These are phyloP conservation scores for Triticum monococcum DNA, from an alignment of 176 grass and related monocot genomes.

Conservation along the genomic window DNA sequence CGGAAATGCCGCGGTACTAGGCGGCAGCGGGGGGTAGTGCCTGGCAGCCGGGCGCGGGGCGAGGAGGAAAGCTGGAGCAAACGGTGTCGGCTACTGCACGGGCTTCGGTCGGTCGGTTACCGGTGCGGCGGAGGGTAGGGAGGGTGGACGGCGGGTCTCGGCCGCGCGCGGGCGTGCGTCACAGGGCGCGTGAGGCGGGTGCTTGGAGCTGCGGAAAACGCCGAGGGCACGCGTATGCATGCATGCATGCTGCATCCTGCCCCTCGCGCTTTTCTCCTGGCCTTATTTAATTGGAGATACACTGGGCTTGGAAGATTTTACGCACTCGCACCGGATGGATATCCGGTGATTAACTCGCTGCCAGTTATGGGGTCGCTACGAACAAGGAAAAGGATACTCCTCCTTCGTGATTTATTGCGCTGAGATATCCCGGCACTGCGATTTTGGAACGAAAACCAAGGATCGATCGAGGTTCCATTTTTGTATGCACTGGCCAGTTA, in stretches of 20 bases:
- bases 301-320: background rate
- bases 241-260: background rate
- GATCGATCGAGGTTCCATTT: too few relatives aligned
- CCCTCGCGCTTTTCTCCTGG: background rate
- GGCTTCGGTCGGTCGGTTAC: constrained; percentile 19
- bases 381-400: too few relatives aligned
- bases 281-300: background rate
- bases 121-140: background rate
- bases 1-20: background rate
- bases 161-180: background rate
- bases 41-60: background rate
- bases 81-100: constrained; percentile 27
- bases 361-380: too few relatives aligned
- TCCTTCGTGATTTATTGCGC: too few relatives aligned
- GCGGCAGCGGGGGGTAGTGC: background rate
- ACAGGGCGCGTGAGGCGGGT: background rate
- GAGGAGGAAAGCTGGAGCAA: background rate
- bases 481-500: background rate
- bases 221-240: background rate
- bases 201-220: background rate
- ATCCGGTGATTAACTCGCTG: too few relatives aligned
- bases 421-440: too few relatives aligned
- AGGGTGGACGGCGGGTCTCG: background rate
- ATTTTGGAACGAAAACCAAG: too few relatives aligned
- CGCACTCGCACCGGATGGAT: background rate